These are phyloP conservation scores for Penicillium brevicompactum DNA, from an alignment of 2,329 filamentous ascomycete genomes.

Conservation along the genomic window DNA sequence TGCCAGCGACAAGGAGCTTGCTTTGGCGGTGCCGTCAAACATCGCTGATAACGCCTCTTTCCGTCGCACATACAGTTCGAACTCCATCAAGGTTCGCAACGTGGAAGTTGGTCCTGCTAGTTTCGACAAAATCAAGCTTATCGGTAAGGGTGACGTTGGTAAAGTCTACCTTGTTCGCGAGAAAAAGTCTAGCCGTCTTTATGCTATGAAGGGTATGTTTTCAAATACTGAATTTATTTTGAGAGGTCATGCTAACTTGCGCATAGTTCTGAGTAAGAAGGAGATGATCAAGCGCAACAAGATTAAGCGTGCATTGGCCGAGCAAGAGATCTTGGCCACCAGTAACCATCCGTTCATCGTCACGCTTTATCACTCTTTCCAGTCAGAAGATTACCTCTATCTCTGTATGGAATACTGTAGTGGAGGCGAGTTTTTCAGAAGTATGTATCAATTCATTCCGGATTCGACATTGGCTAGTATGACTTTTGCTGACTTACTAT, in stretches of 20 bases:
- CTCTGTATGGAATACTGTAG: conserved; percentile 99
- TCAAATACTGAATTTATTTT: neutral
- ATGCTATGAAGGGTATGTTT: conserved; percentile 92
- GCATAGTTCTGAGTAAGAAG: conserved; percentile 91
- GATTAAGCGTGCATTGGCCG: conserved; percentile 95
- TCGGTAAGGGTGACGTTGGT: conserved; percentile 97
- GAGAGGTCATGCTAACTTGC: conserved; percentile 40
- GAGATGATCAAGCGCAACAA: conserved; percentile 99
- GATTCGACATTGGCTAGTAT: neutral
- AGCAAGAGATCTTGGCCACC: conserved; percentile 96
- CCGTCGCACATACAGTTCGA: conserved; percentile 94
- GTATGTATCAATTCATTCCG: conserved; percentile 32
- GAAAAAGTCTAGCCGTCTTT: conserved; percentile 93
- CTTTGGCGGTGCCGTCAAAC: conserved; percentile 34
- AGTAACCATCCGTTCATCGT: conserved; percentile 99
- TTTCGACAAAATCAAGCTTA: conserved; percentile 99
- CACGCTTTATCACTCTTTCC: conserved; percentile 97
- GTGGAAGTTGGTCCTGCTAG: conserved; percentile 94
- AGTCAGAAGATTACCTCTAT: conserved; percentile 97
- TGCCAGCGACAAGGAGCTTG: conserved; percentile 30
- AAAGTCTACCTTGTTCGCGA: conserved; percentile 97
- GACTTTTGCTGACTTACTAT: conserved; percentile 9
- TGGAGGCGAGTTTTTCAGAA: conserved; percentile 94
- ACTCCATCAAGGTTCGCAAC: conserved; percentile 97
- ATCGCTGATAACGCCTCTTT: conserved; percentile 70